Evolutionary conservation across 1,139 yeast genomes (phyloP), one percentile per base, ranked within the genome.

Genomic region (Magnusiomyces ingens): DNA sequence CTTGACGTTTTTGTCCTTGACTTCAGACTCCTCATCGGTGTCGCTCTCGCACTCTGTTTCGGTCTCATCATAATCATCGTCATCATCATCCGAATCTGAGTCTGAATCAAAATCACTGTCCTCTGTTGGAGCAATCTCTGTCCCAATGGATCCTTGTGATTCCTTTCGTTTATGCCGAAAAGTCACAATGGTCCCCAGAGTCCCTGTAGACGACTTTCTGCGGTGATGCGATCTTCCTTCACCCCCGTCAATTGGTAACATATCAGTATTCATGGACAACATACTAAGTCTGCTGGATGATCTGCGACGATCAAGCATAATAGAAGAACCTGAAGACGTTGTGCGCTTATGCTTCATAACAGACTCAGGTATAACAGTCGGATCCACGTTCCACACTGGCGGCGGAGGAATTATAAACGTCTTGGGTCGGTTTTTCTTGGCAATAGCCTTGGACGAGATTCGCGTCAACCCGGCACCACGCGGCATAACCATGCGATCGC

Each of bases 181-280:
- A 5, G 32, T 26, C 32, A 26, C 32, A 26, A 26, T 26, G 32
- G 32, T 26, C 32, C 32, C 40, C 29, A 54, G 29, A 6, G 54
- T 51, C 2, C 36, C 49, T 13, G 43, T 11, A 2, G 48, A 45
- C 19, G 49, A 46, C n/a, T n/a, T 4, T 8, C 49, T 38, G 38
- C 51, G 11, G 42, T 37, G 21, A 47, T 26, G 32, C 32, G 32
- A 26, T 26, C 8, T 26, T 8, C 32, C 32, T 5, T 26, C 32
- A 26, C 8, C 8, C 32, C 32, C 32, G 8, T 26, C 32, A 26
- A 26, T 26, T 8, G 32, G 32, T 8, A 26, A 26, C 32, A 26
- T 41, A 46, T 44, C 54, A 53, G 35, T 54, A 49, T 50, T 56
- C 58, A 41, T 57, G 52, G 37, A 55, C 60, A 26, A 49, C 57